Percentiles rank a stretch among this genome's conserved stretches.
Evolutionary conservation across 2,329 filamentous ascomycete genomes (phyloP).

Genomic region (Ceratocystiopsis minuta): DNA sequence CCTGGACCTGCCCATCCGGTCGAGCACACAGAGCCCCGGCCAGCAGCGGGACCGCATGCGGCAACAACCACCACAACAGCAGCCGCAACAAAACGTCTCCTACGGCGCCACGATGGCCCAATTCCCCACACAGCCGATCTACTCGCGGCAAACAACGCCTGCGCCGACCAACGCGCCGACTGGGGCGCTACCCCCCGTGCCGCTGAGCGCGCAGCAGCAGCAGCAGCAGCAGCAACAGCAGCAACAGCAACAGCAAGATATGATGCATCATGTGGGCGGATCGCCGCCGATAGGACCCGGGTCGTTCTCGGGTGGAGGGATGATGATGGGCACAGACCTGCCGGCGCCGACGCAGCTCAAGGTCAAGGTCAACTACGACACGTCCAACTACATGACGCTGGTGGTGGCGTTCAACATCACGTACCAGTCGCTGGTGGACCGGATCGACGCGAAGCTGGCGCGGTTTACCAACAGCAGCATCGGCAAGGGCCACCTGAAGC

Average conservation of each 20-base stretch:
- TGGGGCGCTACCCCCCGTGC: too few species aligned
- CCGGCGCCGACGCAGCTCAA: constrained; percentile 61
- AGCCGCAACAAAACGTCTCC: constrained; percentile 21
- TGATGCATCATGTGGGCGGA: constrained; percentile 15
- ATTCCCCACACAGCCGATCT: constrained; percentile 36
- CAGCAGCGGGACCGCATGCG: constrained; percentile 40
- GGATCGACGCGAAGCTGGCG: constrained; percentile 87
- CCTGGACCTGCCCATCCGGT: constrained; percentile 46
- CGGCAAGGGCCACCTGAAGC: constrained; percentile 60
- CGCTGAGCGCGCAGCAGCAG: too few species aligned
- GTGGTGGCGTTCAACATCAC: constrained; percentile 92
- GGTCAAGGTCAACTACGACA: constrained; percentile 82
- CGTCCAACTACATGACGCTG: constrained; percentile 77
- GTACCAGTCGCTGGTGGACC: constrained; percentile 82
- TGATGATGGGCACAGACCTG: constrained; percentile 20
- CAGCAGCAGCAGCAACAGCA: too few species aligned
- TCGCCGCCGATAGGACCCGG: constrained; percentile 16
- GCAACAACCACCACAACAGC: constrained; percentile 26
- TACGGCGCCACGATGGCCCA: constrained; percentile 35
- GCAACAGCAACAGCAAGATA: constrained; percentile 8
- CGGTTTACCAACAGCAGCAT: constrained; percentile 75
- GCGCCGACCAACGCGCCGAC: constrained; percentile 14
- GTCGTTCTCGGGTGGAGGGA: too few species aligned
- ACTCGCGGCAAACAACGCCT: constrained; percentile 28
- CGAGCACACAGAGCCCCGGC: constrained; percentile 54